Percentiles rank a stretch among this genome's conserved stretches.
Evolutionary conservation across 768 basidiomycete genomes (phyloP).

Genomic region (Boletus rex-veris): DNA sequence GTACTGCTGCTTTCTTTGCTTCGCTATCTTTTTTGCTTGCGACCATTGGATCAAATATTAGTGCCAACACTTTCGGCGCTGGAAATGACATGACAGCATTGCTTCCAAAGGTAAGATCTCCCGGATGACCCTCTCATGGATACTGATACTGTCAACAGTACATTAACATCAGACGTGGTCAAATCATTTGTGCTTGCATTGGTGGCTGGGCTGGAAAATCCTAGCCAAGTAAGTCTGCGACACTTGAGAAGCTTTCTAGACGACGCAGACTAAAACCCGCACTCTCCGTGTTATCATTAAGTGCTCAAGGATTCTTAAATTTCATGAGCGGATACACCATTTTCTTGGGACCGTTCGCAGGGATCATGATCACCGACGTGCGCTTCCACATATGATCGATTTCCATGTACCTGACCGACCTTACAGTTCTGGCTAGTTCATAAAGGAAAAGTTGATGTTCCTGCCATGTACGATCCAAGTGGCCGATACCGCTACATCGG

Average conservation of each 20-base stretch:
- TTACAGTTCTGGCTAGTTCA: slow-evolving; percentile 77
- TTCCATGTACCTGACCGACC: neutral
- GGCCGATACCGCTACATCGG: slow-evolving; percentile 76
- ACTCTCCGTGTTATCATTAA: neutral
- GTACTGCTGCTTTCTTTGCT: slow-evolving; percentile 81
- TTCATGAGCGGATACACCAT: slow-evolving; percentile 87
- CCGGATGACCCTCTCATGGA: neutral
- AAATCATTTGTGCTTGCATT: slow-evolving; percentile 27
- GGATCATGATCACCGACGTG: slow-evolving; percentile 62
- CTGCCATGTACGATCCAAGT: slow-evolving; percentile 76
- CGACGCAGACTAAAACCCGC: neutral
- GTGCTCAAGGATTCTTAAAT: slow-evolving; percentile 63
- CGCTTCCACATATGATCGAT: slow-evolving; percentile 21
- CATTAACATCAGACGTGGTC: slow-evolving; percentile 29
- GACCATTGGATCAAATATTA: slow-evolving; percentile 70
- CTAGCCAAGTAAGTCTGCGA: slow-evolving; percentile 40
- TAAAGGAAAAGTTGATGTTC: slow-evolving; percentile 68
- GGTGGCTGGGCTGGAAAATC: slow-evolving; percentile 90
- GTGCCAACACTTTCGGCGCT: slow-evolving; percentile 71
- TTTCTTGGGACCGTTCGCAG: slow-evolving; percentile 82
- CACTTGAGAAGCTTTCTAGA: neutral
- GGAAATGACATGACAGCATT: slow-evolving; percentile 85
- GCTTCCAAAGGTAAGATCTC: slow-evolving; percentile 44
- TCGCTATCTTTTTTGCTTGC: slow-evolving; percentile 70
- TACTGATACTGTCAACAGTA: slow-evolving; percentile 21